phyloP scores from a whole-genome alignment of 2,329 filamentous ascomycete species.

The Stagonosporopsis tanaceti region DNA sequence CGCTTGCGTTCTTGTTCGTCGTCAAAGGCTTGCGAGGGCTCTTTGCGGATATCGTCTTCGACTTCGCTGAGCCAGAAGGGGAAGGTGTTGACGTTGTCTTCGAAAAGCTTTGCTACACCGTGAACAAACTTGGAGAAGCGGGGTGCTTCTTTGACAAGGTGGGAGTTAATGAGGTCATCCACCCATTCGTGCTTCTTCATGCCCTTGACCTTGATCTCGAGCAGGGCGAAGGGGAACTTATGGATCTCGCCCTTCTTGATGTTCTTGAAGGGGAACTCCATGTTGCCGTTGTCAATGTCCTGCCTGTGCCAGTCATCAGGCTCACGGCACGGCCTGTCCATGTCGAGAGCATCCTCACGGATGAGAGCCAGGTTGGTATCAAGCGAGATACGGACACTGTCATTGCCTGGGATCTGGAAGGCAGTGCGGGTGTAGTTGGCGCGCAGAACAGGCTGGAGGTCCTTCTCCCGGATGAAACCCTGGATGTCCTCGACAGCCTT shows the following conservation, averaged over 20 bases:
- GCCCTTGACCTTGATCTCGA: slow-evolving; percentile 85
- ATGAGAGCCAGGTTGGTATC: slow-evolving; percentile 94
- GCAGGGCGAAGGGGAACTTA: slow-evolving; percentile 86
- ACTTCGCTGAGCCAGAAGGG: slow-evolving; percentile 96
- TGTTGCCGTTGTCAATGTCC: slow-evolving; percentile 83
- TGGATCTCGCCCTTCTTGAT: slow-evolving; percentile 92
- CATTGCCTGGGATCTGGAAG: slow-evolving; percentile 94
- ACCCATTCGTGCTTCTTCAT: slow-evolving; percentile 84
- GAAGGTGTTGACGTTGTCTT: slow-evolving; percentile 92
- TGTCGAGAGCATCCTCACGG: slow-evolving; percentile 75
- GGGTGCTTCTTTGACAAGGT: slow-evolving; percentile 87
- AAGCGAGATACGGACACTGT: slow-evolving; percentile 88
- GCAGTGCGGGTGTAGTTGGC: slow-evolving; percentile 95
- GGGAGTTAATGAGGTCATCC: slow-evolving; percentile 88
- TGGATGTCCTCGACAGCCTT: slow-evolving; percentile 79
- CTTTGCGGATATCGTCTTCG: slow-evolving; percentile 91
- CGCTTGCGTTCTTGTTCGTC: slow-evolving; percentile 87
- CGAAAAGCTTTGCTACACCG: slow-evolving; percentile 88
- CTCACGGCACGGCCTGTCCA: slow-evolving; percentile 85
- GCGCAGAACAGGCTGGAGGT: slow-evolving; percentile 83
- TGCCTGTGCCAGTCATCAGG: slow-evolving; percentile 88
- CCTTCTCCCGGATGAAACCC: slow-evolving; percentile 76
- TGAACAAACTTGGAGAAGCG: slow-evolving; percentile 98
- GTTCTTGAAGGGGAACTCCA: slow-evolving; percentile 86
- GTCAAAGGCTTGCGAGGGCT: slow-evolving; percentile 88